Percentiles rank a stretch among this genome's conserved stretches.
Evolutionary conservation across 345 rosid genomes (phyloP).

Genomic region (Pugionium cornutum): DNA sequence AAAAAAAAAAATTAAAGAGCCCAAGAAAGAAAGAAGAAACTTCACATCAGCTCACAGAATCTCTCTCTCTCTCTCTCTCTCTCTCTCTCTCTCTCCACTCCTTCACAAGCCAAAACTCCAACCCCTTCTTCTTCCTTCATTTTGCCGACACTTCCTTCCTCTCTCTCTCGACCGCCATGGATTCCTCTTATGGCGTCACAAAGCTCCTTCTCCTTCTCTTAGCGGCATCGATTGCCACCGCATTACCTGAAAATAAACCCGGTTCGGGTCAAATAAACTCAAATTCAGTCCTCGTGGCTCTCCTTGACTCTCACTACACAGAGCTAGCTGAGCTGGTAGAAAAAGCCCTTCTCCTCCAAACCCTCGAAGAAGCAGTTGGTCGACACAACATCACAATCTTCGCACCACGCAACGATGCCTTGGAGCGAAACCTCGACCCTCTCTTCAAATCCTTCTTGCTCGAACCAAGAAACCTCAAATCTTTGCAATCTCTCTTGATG

Average conservation of each 20-base stretch:
- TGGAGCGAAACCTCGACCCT: slow-evolving; percentile 83
- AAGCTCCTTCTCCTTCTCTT: slow-evolving; percentile 42
- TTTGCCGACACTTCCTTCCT: slow-evolving; percentile 40
- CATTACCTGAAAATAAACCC: slow-evolving; percentile 53
- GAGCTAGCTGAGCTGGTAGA: slow-evolving; percentile 87
- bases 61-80: slow-evolving; percentile 32
- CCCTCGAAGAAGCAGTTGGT: slow-evolving; percentile 85
- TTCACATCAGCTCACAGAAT: slow-evolving; percentile 28
- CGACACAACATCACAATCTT: slow-evolving; percentile 85
- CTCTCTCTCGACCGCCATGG: slow-evolving; percentile 52
- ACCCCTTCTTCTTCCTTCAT: slow-evolving; percentile 27
- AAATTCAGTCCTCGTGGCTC: slow-evolving; percentile 90
- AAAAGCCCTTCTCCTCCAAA: slow-evolving; percentile 85
- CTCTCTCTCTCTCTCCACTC: slow-evolving; percentile 14
- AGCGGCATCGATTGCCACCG: slow-evolving; percentile 28
- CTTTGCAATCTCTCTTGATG: slow-evolving; percentile 70
- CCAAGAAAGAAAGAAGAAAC: slow-evolving; percentile 42
- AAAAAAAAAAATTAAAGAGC: background rate
- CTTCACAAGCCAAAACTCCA: slow-evolving; percentile 27
- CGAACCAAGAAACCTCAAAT: slow-evolving; percentile 81
- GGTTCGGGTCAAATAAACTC: slow-evolving; percentile 69
- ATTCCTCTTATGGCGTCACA: slow-evolving; percentile 47
- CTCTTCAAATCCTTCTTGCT: slow-evolving; percentile 88
- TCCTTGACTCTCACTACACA: slow-evolving; percentile 92
- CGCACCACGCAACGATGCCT: slow-evolving; percentile 84